Base-by-base conservation (phyloP, 2,329 filamentous ascomycete genomes). In the Podosphaera fusca region DNA sequence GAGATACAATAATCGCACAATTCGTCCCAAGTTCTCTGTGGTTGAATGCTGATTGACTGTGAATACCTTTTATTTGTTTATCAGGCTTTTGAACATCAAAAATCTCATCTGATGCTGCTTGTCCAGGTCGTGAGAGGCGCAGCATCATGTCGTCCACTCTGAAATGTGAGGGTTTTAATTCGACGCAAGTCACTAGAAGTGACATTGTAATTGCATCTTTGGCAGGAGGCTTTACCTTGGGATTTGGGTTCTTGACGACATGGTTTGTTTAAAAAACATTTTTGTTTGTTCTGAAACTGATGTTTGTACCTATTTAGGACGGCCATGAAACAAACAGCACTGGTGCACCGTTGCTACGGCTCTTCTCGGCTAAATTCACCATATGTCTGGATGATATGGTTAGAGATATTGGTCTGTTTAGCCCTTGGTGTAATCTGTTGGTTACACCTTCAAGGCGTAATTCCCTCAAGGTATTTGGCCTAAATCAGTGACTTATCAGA, bases 331-430 rank as follows among this genome's bases (percentile, higher is more conserved):
- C 71, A 73, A 59, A 70, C 69, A 2, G 61, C 62, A 46, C 58
- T 61, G 31, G 65, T 68, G 55, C 66, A 63, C 58, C 64, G 62
- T 38, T 64, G 68, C 50, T 67, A 67, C 58, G 63, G 65, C 14
- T 49, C 56, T 33, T 59, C 61, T n/a, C 59, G 56, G 34, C 64
- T 65, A 9, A 62, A 69, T 42, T 70, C 66, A 29, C 60, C 65
- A 3, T 74, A 73, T 56, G 63, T 72, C 42, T 62, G 66, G 57
- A 64, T 74, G 72, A 64, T 75, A 6, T 75, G 73, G 72, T 65
- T 68, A 14, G 72, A 75, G 56, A 68, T 73, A 3, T 3, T 66
- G 0, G 69, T 69, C 9, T 73, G 71, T 55, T 31, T 71, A 0
- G 60, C 61, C 7, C 71, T 73, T 55, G 65, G 66, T 4, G 61